Evolutionary conservation across 2,329 filamentous ascomycete genomes (phyloP).

Genomic region (Paraconiothyrium brasiliense): DNA sequence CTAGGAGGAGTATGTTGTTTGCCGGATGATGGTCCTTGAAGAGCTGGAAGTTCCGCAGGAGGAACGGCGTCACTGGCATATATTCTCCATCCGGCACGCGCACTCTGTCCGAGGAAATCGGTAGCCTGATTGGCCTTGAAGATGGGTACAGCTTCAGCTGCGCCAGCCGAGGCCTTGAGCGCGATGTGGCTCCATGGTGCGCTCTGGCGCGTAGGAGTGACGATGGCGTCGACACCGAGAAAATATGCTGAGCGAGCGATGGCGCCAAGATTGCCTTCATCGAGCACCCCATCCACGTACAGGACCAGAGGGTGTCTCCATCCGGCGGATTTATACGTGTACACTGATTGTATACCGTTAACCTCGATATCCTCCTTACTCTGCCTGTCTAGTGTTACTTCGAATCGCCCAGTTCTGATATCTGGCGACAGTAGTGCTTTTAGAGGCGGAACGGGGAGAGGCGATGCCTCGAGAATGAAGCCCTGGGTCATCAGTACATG

Average conservation of each 20-base stretch:
- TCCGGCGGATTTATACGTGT: conserved; percentile 55
- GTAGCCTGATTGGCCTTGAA: conserved; percentile 74
- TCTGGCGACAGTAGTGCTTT: conserved; percentile 63
- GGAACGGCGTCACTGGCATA: conserved; percentile 72
- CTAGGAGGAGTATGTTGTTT: neutral
- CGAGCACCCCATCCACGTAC: conserved; percentile 78
- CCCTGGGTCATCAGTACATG: conserved; percentile 59
- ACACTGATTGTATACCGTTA: conserved; percentile 71
- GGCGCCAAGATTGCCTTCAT: conserved; percentile 89
- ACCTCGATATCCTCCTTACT: conserved; percentile 76
- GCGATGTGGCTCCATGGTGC: conserved; percentile 79
- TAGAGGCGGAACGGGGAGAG: conserved; percentile 77
- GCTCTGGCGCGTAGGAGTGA: conserved; percentile 74
- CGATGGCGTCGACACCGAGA: conserved; percentile 86
- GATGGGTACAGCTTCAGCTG: conserved; percentile 80
- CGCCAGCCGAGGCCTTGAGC: conserved; percentile 88
- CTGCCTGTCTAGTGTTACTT: conserved; percentile 66
- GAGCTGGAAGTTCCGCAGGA: conserved; percentile 39
- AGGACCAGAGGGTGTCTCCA: conserved; percentile 75
- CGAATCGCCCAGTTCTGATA: conserved; percentile 46
- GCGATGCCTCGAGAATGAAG: conserved; percentile 85
- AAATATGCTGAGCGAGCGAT: conserved; percentile 90
- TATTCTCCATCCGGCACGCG: conserved; percentile 79
- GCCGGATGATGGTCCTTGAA: conserved; percentile 28
- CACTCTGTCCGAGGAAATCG: conserved; percentile 75